Evolutionary conservation across 257 asterid genomes (phyloP).

Genomic region (Vinca minor): DNA sequence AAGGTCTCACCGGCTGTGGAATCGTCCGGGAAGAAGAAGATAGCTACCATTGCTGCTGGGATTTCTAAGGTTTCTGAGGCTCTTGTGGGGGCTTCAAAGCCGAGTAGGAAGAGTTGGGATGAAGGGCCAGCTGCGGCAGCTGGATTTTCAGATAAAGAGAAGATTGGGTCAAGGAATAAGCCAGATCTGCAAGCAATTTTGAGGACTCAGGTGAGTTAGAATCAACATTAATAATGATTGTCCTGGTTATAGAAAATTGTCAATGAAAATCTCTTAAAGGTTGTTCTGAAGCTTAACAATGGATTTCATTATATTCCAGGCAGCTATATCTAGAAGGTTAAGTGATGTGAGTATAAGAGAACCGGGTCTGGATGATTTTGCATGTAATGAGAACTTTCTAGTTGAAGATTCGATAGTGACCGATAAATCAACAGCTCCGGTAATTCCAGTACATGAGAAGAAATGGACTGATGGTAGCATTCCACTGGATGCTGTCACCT

Average conservation of each 20-base stretch:
- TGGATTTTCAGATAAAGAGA: constrained; percentile 49
- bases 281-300: neutral
- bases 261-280: neutral
- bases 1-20: constrained; percentile 59
- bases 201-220: constrained; percentile 73
- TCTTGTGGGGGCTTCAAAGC: constrained; percentile 45
- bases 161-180: constrained; percentile 36
- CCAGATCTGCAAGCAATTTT: constrained; percentile 76
- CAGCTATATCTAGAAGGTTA: constrained; percentile 89
- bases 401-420: constrained; percentile 20
- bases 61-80: constrained; percentile 72
- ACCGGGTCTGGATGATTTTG: constrained; percentile 25
- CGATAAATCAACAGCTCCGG: constrained; percentile 54
- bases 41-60: constrained; percentile 59
- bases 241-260: neutral
- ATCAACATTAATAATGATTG: neutral
- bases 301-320: constrained; percentile 35
- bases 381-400: constrained; percentile 24
- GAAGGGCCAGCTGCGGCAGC: constrained; percentile 44
- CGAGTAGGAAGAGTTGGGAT: constrained; percentile 84
- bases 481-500: constrained; percentile 50
- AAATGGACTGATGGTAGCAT: constrained; percentile 96
- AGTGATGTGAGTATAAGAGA: constrained; percentile 67
- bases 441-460: constrained; percentile 86
- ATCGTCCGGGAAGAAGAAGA: constrained; percentile 74